phyloP scores from a whole-genome alignment of 163 green algal genomes.

The Scenedesmus sp. region DNA sequence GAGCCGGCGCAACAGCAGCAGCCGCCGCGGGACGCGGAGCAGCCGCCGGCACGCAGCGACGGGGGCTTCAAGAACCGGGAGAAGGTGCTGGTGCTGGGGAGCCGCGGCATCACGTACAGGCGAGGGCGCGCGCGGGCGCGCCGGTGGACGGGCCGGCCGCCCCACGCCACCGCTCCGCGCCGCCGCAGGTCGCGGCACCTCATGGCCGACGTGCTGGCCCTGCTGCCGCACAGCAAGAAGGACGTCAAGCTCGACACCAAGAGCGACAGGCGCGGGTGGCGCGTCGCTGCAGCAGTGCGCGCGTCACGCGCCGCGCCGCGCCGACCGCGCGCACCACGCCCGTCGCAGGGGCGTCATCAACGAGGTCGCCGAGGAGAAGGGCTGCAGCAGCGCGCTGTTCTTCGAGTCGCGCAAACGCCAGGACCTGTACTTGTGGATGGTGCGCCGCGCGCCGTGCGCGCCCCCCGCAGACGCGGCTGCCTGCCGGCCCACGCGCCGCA shows the following conservation, averaged over 20 bases:
- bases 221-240: slow-evolving; percentile 92
- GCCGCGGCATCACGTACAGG: slow-evolving; percentile 84
- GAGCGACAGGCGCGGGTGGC: slow-evolving; percentile 67
- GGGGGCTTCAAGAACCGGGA: slow-evolving; percentile 86
- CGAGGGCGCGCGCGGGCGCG: no score
- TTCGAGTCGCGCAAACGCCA: slow-evolving; percentile 94
- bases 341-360: slow-evolving; percentile 37
- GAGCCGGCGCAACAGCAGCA: neutral
- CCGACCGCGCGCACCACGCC: no score
- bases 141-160: no score
- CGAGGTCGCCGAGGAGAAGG: slow-evolving; percentile 92
- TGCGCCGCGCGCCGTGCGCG: slow-evolving; percentile 6
- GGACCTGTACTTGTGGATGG: slow-evolving; percentile 95
- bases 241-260: slow-evolving; percentile 96
- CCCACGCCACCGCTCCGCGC: no score
- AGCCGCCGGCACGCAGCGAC: slow-evolving; percentile 16
- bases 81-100: slow-evolving; percentile 86
- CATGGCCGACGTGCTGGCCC: slow-evolving; percentile 86
- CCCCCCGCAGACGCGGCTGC: no score
- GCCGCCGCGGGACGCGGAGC: neutral
- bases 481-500: no score
- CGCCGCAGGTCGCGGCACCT: slow-evolving; percentile 89
- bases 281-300: neutral
- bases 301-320: no score
- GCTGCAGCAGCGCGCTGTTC: slow-evolving; percentile 85